phyloP scores from a whole-genome alignment of 768 basidiomycete species.

The Serendipita sp. region DNA sequence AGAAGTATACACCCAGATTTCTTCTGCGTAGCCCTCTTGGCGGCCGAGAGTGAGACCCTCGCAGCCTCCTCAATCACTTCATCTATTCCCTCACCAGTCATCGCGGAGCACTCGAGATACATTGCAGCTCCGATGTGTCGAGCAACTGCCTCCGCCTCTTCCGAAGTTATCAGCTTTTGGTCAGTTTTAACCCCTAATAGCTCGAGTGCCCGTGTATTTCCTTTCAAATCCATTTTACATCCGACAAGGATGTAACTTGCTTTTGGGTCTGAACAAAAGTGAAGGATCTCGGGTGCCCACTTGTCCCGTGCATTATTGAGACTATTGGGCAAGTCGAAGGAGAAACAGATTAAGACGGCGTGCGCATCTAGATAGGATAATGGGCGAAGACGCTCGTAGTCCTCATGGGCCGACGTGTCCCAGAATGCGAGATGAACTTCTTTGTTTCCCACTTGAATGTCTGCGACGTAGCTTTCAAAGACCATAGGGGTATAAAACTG shows the following conservation, averaged over 20 bases:
- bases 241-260: conserved; percentile 14
- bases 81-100: conserved; percentile 13
- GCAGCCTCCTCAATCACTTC: conserved; percentile 12
- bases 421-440: conserved; percentile 7
- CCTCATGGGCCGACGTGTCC: conserved; percentile 2
- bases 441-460: conserved; percentile 6
- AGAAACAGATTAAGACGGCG: conserved; percentile 10
- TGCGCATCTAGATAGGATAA: conserved; percentile 8
- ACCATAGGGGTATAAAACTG: neutral
- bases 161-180: conserved; percentile 11
- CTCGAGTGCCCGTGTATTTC: conserved; percentile 10
- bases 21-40: too few relatives aligned
- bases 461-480: conserved; percentile 6
- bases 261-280: conserved; percentile 8
- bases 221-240: conserved; percentile 14
- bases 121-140: neutral
- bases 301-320: conserved; percentile 8
- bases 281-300: conserved; percentile 14
- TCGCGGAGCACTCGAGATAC: conserved; percentile 11
- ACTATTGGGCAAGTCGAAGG: conserved; percentile 8
- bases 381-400: conserved; percentile 7
- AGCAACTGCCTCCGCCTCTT: conserved; percentile 7
- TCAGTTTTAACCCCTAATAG: conserved; percentile 7
- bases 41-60: neutral
- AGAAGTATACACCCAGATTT: too few relatives aligned